These are phyloP conservation scores for Penicillium psychrofluorescens DNA, from an alignment of 495 filamentous ascomycete species.

Conservation along the genomic window DNA sequence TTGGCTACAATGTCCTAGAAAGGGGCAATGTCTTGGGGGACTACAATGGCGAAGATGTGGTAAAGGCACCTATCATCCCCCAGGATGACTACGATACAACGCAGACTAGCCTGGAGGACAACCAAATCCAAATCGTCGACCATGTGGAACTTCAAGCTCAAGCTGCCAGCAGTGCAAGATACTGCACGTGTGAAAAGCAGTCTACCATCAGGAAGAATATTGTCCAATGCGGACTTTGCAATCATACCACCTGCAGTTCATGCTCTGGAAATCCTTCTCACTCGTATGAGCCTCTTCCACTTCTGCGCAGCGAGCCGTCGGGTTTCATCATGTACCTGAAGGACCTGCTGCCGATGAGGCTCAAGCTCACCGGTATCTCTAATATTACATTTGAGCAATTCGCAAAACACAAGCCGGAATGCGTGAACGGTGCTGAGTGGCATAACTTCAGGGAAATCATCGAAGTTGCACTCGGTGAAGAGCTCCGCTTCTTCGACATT, in stretches of 20 bases:
- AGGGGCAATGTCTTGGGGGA: conserved; percentile 2
- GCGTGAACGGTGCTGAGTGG: conserved; percentile 18
- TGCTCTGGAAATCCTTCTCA: conserved; percentile 54
- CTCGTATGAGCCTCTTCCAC: conserved; percentile 25
- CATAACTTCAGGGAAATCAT: conserved; percentile 28
- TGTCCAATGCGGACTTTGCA: conserved; percentile 44
- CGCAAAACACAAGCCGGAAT: conserved; percentile 3
- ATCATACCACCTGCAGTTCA: conserved; percentile 46
- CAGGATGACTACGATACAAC: conserved; percentile 1
- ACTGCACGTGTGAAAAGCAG: conserved; percentile 54
- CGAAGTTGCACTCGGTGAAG: conserved; percentile 22
- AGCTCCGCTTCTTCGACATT: conserved; percentile 39
- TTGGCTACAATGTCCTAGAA: conserved; percentile 28
- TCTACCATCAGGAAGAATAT: conserved; percentile 29
- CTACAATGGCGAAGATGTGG: not conserved
- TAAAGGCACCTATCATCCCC: conserved; percentile 2
- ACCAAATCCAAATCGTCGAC: not conserved
- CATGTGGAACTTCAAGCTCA: conserved; percentile 7
- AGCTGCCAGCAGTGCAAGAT: conserved; percentile 31
- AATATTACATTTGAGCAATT: conserved; percentile 14
- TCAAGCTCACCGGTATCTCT: conserved; percentile 30
- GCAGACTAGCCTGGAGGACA: conserved; percentile 3
- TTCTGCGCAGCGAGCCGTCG: conserved; percentile 32
- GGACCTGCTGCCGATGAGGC: conserved; percentile 37
- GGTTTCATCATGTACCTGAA: conserved; percentile 43